phyloP scores from a whole-genome alignment of 108 stramenopile genomes.

The Fistulifera pelliculosa region DNA sequence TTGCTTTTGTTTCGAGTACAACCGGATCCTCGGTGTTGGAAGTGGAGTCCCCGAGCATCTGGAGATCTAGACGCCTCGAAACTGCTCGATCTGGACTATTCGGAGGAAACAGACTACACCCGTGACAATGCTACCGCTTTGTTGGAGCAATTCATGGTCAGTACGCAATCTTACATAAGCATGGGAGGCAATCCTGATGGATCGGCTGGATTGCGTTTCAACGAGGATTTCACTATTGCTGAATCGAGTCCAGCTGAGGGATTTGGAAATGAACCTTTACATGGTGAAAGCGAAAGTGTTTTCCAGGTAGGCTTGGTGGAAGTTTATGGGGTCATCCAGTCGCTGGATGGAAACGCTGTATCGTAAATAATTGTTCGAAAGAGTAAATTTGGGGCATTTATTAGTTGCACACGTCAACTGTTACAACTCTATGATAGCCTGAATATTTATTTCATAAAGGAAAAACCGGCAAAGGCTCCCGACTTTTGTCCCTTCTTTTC shows the following conservation, averaged over 20 bases:
- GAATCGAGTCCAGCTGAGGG: slow-evolving; percentile 54
- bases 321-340: slow-evolving; percentile 43
- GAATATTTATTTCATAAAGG: no score
- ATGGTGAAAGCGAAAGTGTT: slow-evolving; percentile 15
- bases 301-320: slow-evolving; percentile 75
- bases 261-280: slow-evolving; percentile 68
- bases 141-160: slow-evolving; percentile 70
- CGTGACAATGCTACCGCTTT: slow-evolving; percentile 22
- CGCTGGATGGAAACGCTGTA: slow-evolving; percentile 5
- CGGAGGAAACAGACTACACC: slow-evolving; percentile 8
- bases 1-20: slow-evolving; percentile 73
- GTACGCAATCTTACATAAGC: slow-evolving; percentile 45
- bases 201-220: slow-evolving; percentile 55
- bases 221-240: slow-evolving; percentile 69
- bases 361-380: no score
- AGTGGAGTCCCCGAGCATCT: slow-evolving; percentile 49
- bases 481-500: slow-evolving; percentile 6
- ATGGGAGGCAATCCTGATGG: slow-evolving; percentile 75
- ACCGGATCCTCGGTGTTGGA: slow-evolving; percentile 57
- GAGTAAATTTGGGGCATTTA: no score
- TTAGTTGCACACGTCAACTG: no score
- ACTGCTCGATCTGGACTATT: slow-evolving; percentile 8
- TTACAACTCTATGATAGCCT: no score
- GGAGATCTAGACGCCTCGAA: slow-evolving; percentile 7
- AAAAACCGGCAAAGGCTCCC: no score